Conservation (phyloP, 164 flowering plant genomes). For the Berberis vulgaris region DNA sequence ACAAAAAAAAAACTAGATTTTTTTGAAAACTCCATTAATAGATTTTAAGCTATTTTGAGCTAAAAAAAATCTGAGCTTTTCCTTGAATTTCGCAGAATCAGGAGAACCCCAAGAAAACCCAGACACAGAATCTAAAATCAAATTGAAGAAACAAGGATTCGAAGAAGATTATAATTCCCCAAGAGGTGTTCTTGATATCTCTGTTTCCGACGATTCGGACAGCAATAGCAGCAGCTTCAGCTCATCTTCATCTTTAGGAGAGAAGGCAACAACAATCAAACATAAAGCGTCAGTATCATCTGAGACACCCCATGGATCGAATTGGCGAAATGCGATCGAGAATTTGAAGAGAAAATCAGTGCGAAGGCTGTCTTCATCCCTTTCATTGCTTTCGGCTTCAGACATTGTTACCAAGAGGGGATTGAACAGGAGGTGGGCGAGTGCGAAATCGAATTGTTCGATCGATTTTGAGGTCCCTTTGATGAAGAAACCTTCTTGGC, state of each 20-base stretch:
- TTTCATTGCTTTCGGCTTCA: conserved; percentile 32
- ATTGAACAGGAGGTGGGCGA: conserved; percentile 32
- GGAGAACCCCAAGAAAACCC: conserved; percentile 12
- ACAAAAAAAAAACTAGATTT: too few species aligned
- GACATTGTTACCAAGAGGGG: conserved; percentile 34
- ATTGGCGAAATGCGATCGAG: conserved; percentile 48
- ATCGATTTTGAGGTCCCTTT: conserved; percentile 22
- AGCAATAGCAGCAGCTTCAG: conserved; percentile 27
- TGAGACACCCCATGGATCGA: conserved; percentile 18
- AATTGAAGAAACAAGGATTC: neutral
- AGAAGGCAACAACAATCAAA: neutral
- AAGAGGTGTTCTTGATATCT: conserved; percentile 50
- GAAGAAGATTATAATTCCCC: conserved; percentile 35
- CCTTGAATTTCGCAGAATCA: neutral
- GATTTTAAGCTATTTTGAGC: too few species aligned
- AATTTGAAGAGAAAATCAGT: conserved; percentile 45
- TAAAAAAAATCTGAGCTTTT: neutral
- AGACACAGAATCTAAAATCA: conserved; percentile 14
- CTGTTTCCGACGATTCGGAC: conserved; percentile 37
- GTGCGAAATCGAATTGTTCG: conserved; percentile 24
- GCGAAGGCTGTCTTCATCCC: conserved; percentile 36
- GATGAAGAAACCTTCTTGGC: conserved; percentile 11
- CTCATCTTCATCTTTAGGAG: neutral
- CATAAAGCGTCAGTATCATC: neutral
- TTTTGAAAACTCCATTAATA: too few species aligned